Conservation (phyloP, 2,329 filamentous ascomycete genomes). For the Venturia carpophila region DNA sequence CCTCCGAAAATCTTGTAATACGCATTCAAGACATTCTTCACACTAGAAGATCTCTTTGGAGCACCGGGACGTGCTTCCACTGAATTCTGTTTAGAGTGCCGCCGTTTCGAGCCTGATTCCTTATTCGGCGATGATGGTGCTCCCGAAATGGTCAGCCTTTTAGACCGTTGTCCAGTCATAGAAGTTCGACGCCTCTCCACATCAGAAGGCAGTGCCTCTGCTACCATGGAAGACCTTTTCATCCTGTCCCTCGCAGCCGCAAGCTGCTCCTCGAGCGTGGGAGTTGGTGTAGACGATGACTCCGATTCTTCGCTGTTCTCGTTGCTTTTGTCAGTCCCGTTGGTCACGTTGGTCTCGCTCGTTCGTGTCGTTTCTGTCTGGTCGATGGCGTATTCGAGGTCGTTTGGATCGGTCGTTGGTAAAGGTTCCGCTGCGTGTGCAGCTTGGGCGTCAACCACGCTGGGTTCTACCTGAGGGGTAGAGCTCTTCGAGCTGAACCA, state of each 20-base stretch:
- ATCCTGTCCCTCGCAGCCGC: neutral
- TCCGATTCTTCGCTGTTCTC: neutral
- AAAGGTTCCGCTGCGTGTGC: neutral
- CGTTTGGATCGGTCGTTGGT: neutral
- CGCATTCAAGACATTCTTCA: slow-evolving; percentile 15
- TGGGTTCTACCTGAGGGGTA: neutral
- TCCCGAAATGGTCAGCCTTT: neutral
- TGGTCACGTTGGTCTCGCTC: neutral
- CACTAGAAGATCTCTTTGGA: slow-evolving; percentile 7
- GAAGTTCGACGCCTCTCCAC: neutral
- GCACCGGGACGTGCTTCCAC: neutral
- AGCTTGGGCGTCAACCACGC: neutral
- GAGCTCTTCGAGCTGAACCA: slow-evolving; percentile 12
- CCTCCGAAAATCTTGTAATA: slow-evolving; percentile 19
- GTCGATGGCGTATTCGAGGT: neutral
- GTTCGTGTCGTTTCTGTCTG: neutral
- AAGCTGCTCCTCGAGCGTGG: neutral
- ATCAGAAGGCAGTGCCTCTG: neutral
- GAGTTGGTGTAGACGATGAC: neutral
- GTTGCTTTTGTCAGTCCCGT: neutral
- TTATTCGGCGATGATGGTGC: neutral
- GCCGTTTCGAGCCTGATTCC: neutral
- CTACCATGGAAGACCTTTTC: slow-evolving; percentile 5
- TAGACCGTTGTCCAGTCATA: neutral
- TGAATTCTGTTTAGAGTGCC: slow-evolving; percentile 13